A percentile compares a stretch with the other conserved stretches of the same genome.
Conservation (phyloP, 164 flowering plant species). For the Kingdonia uniflora region DNA sequence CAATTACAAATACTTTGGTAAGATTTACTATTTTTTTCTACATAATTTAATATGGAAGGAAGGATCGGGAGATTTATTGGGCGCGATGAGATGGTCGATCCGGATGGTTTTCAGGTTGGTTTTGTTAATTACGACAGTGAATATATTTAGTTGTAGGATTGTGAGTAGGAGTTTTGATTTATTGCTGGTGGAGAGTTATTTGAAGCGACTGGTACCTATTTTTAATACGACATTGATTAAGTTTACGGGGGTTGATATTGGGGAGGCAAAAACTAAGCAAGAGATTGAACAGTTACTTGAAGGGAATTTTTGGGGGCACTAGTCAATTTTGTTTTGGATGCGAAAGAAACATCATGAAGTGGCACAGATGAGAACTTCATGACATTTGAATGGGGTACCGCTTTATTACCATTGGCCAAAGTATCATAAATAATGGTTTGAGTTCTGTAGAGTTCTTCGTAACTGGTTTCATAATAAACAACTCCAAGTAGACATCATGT, state of each 20-base stretch:
- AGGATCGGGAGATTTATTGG: too few relatives aligned
- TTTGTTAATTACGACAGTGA: constrained; percentile 14
- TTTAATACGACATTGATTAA: constrained; percentile 55
- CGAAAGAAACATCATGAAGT: constrained; percentile 11
- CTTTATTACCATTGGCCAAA: constrained; percentile 34
- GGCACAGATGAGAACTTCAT: constrained; percentile 15
- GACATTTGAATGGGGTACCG: constrained; percentile 16
- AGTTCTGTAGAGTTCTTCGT: constrained; percentile 33
- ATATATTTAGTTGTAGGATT: constrained; percentile 24
- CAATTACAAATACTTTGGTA: too few relatives aligned
- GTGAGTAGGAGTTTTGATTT: constrained; percentile 10
- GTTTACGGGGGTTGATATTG: constrained; percentile 44
- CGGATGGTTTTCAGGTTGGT: constrained; percentile 27
- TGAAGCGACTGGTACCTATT: constrained; percentile 6
- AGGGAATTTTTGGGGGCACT: constrained; percentile 34
- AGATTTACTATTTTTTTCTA: too few relatives aligned
- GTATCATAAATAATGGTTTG: constrained; percentile 40
- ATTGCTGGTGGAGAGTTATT: constrained; percentile 2
- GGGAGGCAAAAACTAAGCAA: constrained; percentile 28
- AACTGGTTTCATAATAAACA: constrained; percentile 44
- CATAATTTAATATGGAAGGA: too few relatives aligned
- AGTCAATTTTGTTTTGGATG: constrained; percentile 25
- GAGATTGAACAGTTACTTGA: constrained; percentile 53
- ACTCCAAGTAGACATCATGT: constrained; percentile 46
- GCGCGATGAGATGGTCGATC: constrained; percentile 34